A percentile compares a stretch with the other conserved stretches of the same genome.
phyloP scores from a whole-genome alignment of 768 basidiomycete genomes.

The Pleurotus tuoliensis region DNA sequence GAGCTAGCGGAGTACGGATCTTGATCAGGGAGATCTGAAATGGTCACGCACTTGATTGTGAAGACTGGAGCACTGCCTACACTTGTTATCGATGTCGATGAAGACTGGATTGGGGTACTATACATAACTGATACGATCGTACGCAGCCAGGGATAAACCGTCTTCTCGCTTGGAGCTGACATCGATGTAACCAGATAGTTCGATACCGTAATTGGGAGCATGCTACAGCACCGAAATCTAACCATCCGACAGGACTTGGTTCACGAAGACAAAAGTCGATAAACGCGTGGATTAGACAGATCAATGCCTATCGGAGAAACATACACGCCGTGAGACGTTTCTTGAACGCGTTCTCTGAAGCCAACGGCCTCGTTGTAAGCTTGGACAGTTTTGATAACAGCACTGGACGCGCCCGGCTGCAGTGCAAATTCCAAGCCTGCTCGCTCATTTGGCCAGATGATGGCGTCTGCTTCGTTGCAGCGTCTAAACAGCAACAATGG shows the following conservation, averaged over 20 bases:
- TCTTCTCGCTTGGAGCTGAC: background rate
- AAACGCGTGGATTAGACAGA: background rate
- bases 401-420: no score
- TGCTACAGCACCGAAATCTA: background rate
- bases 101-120: slow-evolving; percentile 9
- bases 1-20: slow-evolving; percentile 61
- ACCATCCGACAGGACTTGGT: background rate
- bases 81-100: slow-evolving; percentile 28
- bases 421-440: no score
- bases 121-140: slow-evolving; percentile 2
- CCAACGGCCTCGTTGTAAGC: no score
- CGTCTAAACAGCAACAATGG: no score
- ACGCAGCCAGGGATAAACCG: background rate
- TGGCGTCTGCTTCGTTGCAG: no score
- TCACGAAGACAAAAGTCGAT: background rate
- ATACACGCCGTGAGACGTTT: background rate
- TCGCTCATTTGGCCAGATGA: no score
- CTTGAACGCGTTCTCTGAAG: no score
- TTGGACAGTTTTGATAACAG: no score
- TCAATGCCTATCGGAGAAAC: background rate
- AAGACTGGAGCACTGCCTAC: slow-evolving; percentile 4
- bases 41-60: slow-evolving; percentile 11
- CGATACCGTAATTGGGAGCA: background rate
- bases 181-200: background rate
- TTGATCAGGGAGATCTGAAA: slow-evolving; percentile 58